Evolutionary conservation across 1,284 basidiomycete species (phyloP).

Genomic region (Apiotrichum sp.): DNA sequence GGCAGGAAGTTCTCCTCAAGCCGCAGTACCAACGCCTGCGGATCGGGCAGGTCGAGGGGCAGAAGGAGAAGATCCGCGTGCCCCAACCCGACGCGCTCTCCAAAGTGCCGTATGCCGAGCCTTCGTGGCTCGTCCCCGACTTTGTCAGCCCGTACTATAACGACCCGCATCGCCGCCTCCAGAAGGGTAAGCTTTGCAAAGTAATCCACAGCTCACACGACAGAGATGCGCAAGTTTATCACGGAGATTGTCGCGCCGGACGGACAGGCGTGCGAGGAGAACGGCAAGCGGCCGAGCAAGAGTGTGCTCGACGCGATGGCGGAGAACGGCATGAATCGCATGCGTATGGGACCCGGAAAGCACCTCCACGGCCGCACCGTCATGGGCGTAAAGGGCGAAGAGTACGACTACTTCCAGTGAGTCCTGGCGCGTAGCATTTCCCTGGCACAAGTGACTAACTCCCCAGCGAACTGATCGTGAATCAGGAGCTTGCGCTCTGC

Average conservation of each 20-base stretch:
- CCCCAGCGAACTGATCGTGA: constrained; percentile 63
- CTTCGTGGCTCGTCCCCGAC: constrained; percentile 71
- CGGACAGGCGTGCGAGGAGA: constrained; percentile 63
- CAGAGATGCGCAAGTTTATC: constrained; percentile 51
- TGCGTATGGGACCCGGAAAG: constrained; percentile 73
- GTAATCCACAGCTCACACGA: background rate
- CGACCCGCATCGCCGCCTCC: constrained; percentile 51
- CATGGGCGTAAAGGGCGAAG: constrained; percentile 81
- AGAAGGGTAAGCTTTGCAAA: constrained; percentile 30
- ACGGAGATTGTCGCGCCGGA: constrained; percentile 53
- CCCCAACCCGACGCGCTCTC: constrained; percentile 56
- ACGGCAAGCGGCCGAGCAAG: constrained; percentile 60
- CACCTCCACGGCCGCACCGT: constrained; percentile 76
- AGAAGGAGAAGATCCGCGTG: constrained; percentile 56
- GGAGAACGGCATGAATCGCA: constrained; percentile 71
- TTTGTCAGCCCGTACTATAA: constrained; percentile 81
- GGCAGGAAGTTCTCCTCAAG: constrained; percentile 67
- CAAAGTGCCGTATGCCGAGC: constrained; percentile 72
- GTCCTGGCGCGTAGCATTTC: too few species aligned
- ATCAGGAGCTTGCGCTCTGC: constrained; percentile 73
- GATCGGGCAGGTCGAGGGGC: constrained; percentile 64
- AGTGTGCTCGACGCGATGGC: constrained; percentile 46
- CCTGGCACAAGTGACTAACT: background rate
- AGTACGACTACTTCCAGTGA: constrained; percentile 67
- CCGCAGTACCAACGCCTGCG: constrained; percentile 66